Base-by-base conservation (phyloP, 257 asterid genomes). In the Salvia splendens region DNA sequence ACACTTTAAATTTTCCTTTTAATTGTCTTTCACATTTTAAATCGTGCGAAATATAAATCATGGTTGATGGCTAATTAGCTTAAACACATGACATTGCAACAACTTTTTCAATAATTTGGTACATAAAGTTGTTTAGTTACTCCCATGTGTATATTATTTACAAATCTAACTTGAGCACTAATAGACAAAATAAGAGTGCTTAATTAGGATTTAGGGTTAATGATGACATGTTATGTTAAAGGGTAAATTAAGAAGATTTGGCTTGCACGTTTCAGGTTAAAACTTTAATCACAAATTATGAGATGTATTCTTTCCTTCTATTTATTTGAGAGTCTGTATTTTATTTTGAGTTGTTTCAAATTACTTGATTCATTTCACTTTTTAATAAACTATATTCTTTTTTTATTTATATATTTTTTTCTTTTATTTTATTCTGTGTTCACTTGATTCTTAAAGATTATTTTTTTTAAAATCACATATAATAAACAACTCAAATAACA, bases 261-360 rank as follows among this genome's bases (percentile, higher is more conserved):
- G 30, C 30, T 24, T 35, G 70, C 75, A 72, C 54, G 77, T 75
- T 55, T 30, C 20, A 75, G 75, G 78, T 71, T 74, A 73, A 72
- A 69, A 53, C 71, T 78, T 71, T 65, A 78, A 75, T 70, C 69
- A 64, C 80, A 60, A 73, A 78, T 85, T 61, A 78, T 77, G 88
- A 72, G 62, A 43, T 24, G 61, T 46, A 53, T 24, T 24, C 30
- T 24, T 24, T 24, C 24, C 30, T 24, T 24, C 30, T 2, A 24
- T 24, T 24, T 24, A 24, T 24, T 24, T 24, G 30, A 24, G 30
- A 24, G 30, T 24, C 1, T 20, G 30, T 24, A 24, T 24, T 24
- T 24, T 24, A 24, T 24, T 24, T 24, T 24, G 30, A 24, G 30
- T 24, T 24, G 30, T 24, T 24, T 2, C 3, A 24, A 24, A 24